These are phyloP conservation scores for Amanita rubescens DNA, from an alignment of 768 basidiomycete genomes.

Conservation along the genomic window DNA sequence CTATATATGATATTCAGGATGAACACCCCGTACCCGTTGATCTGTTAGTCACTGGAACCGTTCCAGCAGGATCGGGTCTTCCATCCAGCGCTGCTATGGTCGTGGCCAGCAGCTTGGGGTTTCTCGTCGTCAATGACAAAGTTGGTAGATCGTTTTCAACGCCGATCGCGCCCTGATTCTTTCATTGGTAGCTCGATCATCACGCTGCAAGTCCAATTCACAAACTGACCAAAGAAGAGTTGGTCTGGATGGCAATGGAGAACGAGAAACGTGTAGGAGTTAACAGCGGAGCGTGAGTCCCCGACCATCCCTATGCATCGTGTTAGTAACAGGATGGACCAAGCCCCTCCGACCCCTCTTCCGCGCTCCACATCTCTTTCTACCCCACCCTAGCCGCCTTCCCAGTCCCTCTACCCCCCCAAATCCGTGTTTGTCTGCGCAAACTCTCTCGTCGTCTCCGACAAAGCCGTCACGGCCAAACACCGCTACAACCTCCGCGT, in stretches of 20 bases:
- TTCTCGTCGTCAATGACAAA: constrained; percentile 72
- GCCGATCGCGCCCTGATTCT: neutral
- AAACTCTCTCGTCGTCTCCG: constrained; percentile 78
- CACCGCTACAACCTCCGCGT: constrained; percentile 84
- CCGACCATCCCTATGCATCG: neutral
- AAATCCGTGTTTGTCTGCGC: constrained; percentile 64
- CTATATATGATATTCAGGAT: no score
- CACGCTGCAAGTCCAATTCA: constrained; percentile 4
- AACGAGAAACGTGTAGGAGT: constrained; percentile 82
- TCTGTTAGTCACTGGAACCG: constrained; percentile 69
- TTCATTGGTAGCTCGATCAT: constrained; percentile 19
- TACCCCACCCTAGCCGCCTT: constrained; percentile 64
- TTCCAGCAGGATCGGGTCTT: constrained; percentile 82
- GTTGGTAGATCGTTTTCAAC: constrained; percentile 16
- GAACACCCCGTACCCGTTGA: constrained; percentile 54
- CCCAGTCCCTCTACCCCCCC: constrained; percentile 52
- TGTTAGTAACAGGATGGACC: constrained; percentile 87
- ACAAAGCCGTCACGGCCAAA: constrained; percentile 73
- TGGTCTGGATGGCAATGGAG: constrained; percentile 75
- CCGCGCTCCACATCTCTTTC: constrained; percentile 78
- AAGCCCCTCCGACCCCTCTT: constrained; percentile 70
- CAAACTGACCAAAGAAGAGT: constrained; percentile 52
- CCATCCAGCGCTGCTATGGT: constrained; percentile 90
- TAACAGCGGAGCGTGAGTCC: constrained; percentile 66
- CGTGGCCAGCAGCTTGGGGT: constrained; percentile 76